These are phyloP conservation scores for Ichthyophthirius multifiliis DNA, from an alignment of 169 alveolate genomes.

Conservation along the genomic window DNA sequence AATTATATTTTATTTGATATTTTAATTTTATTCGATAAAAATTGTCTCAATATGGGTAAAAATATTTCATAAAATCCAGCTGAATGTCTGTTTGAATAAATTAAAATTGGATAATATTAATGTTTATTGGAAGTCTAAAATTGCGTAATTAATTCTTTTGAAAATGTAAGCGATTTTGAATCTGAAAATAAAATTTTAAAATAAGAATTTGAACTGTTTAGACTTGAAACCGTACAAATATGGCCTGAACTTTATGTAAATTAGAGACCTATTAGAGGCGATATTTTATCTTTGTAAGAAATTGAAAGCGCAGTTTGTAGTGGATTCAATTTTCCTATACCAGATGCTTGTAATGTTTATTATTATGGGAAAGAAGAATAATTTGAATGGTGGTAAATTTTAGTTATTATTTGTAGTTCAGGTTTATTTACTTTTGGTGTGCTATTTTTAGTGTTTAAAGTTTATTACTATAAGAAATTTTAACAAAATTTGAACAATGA, in stretches of 20 bases:
- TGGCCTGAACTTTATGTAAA: conserved; percentile 6
- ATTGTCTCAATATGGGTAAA: not conserved
- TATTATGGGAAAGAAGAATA: not conserved
- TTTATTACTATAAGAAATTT: not conserved
- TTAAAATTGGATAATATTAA: not conserved
- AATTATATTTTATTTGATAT: not conserved
- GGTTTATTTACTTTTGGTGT: not conserved
- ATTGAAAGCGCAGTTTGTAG: not conserved
- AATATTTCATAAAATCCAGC: not conserved
- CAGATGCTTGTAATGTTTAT: not conserved
- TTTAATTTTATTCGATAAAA: not conserved
- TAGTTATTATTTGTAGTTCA: not conserved
- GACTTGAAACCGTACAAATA: not conserved
- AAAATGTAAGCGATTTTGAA: not conserved
- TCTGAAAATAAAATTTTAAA: not conserved
- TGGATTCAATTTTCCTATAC: not conserved
- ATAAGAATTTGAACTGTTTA: not conserved
- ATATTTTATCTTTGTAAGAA: not conserved
- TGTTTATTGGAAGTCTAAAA: too few relatives aligned
- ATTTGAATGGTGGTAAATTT: not conserved
- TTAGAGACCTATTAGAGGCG: not conserved
- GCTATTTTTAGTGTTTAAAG: not conserved
- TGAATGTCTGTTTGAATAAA: not conserved
- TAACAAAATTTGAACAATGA: too few relatives aligned
- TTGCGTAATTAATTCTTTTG: not conserved